Conservation (phyloP, 768 basidiomycete species). For the Leccinum truebloodii region DNA sequence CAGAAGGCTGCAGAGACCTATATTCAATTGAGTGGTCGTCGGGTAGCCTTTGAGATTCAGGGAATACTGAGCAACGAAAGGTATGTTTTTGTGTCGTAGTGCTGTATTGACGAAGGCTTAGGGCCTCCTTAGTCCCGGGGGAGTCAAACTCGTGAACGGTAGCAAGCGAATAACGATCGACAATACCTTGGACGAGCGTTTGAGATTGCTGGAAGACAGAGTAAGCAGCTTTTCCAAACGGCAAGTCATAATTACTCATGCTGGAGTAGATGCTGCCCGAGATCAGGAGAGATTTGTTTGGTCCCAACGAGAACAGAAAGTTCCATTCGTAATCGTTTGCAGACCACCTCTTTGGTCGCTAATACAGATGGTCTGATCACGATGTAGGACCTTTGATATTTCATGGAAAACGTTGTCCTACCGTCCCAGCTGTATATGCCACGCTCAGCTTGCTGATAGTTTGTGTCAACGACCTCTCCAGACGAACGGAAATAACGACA, state of each 20-base stretch:
- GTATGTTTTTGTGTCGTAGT: slow-evolving; percentile 40
- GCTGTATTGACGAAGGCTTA: not conserved
- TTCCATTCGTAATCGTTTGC: slow-evolving; percentile 64
- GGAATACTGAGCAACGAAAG: slow-evolving; percentile 61
- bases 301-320: slow-evolving; percentile 87
- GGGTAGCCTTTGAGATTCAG: slow-evolving; percentile 59
- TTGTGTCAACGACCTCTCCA: no score
- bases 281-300: slow-evolving; percentile 87
- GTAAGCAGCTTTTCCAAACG: slow-evolving; percentile 45
- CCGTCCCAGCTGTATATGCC: no score
- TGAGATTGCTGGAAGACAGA: slow-evolving; percentile 86
- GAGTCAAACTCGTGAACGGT: slow-evolving; percentile 74
- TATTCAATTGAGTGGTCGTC: slow-evolving; percentile 74
- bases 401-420: not conserved
- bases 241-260: not conserved
- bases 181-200: slow-evolving; percentile 91
- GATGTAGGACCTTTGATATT: not conserved
- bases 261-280: slow-evolving; percentile 86
- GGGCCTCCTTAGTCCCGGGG: slow-evolving; percentile 64
- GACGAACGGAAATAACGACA: no score
- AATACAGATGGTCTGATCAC: not conserved
- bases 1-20: slow-evolving; percentile 69
- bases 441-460: no score
- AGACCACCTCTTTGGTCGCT: not conserved
- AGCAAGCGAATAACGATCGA: slow-evolving; percentile 83